Conservation (phyloP, 352 stramenopile genomes). For the Phytophthora rubi region DNA sequence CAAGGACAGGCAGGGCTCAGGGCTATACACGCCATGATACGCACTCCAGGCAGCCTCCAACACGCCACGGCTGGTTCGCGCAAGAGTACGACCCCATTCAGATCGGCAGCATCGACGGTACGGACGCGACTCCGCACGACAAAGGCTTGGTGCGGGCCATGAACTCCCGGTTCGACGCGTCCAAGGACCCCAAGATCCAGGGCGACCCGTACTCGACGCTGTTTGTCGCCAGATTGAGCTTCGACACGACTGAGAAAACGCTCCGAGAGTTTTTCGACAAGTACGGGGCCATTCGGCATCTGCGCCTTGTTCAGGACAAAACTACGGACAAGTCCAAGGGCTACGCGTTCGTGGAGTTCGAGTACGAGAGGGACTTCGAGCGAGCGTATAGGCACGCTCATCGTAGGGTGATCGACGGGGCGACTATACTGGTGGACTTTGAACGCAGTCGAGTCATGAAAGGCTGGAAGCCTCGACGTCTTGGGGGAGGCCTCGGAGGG, state of each 20-base stretch:
- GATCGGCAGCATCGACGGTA: slow-evolving; percentile 77
- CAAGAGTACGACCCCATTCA: slow-evolving; percentile 70
- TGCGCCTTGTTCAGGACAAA: slow-evolving; percentile 74
- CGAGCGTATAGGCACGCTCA: slow-evolving; percentile 66
- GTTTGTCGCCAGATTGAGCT: slow-evolving; percentile 74
- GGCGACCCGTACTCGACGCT: slow-evolving; percentile 71
- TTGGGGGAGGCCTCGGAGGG: slow-evolving; percentile 79
- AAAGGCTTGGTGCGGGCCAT: slow-evolving; percentile 63
- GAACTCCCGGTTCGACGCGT: slow-evolving; percentile 56
- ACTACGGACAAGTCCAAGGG: slow-evolving; percentile 68
- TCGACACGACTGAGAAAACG: slow-evolving; percentile 59
- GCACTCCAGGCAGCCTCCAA: background rate
- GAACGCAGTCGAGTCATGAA: slow-evolving; percentile 81
- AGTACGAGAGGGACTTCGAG: slow-evolving; percentile 57
- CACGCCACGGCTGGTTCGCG: slow-evolving; percentile 60
- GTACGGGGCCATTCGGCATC: slow-evolving; percentile 53
- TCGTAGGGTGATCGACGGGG: slow-evolving; percentile 61
- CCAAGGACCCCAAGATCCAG: slow-evolving; percentile 63
- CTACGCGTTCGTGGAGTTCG: slow-evolving; percentile 86
- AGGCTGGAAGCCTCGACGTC: slow-evolving; percentile 81
- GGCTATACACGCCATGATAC: background rate
- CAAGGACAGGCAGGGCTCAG: background rate
- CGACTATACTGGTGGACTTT: slow-evolving; percentile 74
- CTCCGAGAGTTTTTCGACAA: slow-evolving; percentile 48
- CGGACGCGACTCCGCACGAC: slow-evolving; percentile 66